Percentiles rank a stretch among this genome's conserved stretches.
Conservation (phyloP, 768 basidiomycete species). For the Tremella yokohamensis region DNA sequence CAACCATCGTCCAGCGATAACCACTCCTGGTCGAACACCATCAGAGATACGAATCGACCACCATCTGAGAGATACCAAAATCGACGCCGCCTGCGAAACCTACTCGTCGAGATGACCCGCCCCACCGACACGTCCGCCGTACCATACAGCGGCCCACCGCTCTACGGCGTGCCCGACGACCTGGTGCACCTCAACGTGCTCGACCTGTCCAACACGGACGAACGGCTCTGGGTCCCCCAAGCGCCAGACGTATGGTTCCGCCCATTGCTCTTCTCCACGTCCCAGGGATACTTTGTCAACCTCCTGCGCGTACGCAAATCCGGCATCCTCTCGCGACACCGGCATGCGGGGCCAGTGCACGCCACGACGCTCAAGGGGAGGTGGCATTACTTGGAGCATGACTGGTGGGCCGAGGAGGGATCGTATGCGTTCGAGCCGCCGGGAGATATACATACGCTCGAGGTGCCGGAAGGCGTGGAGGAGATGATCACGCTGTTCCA, state of each 20-base stretch:
- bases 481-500: slow-evolving; percentile 26
- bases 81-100: too few species aligned
- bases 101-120: slow-evolving; percentile 7
- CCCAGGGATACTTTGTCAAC: slow-evolving; percentile 25
- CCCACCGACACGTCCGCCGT: slow-evolving; percentile 19
- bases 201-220: slow-evolving; percentile 17
- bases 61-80: background rate
- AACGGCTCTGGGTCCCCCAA: slow-evolving; percentile 20
- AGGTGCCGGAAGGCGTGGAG: slow-evolving; percentile 21
- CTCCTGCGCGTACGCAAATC: slow-evolving; percentile 19
- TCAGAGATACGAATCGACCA: background rate
- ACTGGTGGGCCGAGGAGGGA: slow-evolving; percentile 24
- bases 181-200: slow-evolving; percentile 15
- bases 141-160: slow-evolving; percentile 14
- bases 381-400: slow-evolving; percentile 20
- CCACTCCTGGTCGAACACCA: too few species aligned
- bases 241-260: slow-evolving; percentile 19
- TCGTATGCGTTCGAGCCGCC: slow-evolving; percentile 22
- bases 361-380: slow-evolving; percentile 14
- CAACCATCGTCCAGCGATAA: background rate
- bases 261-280: slow-evolving; percentile 13
- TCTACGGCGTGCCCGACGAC: slow-evolving; percentile 16
- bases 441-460: slow-evolving; percentile 21
- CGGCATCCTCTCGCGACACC: slow-evolving; percentile 21
- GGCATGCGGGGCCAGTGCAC: slow-evolving; percentile 21